phyloP scores from a whole-genome alignment of 1,139 yeast genomes.

The Nakaseomyces uthaithaninus region DNA sequence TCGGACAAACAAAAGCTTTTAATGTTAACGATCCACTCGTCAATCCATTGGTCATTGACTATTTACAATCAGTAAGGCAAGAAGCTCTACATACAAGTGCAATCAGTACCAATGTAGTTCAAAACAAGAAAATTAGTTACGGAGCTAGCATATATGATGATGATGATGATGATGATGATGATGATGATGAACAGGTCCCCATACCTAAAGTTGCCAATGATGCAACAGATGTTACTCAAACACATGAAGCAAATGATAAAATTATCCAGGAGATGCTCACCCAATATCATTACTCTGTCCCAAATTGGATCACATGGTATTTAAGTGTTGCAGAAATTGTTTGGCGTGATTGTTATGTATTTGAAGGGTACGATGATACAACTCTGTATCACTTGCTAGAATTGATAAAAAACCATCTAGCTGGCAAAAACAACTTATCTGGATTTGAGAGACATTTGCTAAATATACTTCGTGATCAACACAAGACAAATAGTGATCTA shows the following conservation, averaged over 20 bases:
- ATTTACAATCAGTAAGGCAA: constrained; percentile 22
- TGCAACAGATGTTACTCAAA: too few relatives aligned
- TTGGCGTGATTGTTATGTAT: constrained; percentile 10
- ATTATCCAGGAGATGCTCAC: not conserved
- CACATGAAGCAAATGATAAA: not conserved
- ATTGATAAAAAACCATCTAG: constrained; percentile 16
- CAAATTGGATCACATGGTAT: constrained; percentile 18
- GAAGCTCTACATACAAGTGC: constrained; percentile 27
- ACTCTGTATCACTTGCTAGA: constrained; percentile 17
- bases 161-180: constrained; percentile 21
- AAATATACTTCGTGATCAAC: constrained; percentile 14
- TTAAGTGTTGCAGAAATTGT: constrained; percentile 8
- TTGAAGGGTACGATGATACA: constrained; percentile 17
- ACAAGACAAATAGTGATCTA: constrained; percentile 1
- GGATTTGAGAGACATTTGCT: constrained; percentile 14
- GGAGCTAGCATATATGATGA: constrained; percentile 24
- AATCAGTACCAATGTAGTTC: constrained; percentile 8
- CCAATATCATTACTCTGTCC: constrained; percentile 10
- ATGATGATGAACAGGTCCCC: not conserved
- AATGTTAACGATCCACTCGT: constrained; percentile 22
- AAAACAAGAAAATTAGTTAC: constrained; percentile 4
- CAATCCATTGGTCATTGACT: constrained; percentile 22
- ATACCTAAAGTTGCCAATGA: constrained; percentile 4
- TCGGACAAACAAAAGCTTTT: constrained; percentile 29
- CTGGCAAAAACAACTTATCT: constrained; percentile 7